Evolutionary conservation across 2,329 filamentous ascomycete genomes (phyloP).

Genomic region (Rutstroemia sp.): DNA sequence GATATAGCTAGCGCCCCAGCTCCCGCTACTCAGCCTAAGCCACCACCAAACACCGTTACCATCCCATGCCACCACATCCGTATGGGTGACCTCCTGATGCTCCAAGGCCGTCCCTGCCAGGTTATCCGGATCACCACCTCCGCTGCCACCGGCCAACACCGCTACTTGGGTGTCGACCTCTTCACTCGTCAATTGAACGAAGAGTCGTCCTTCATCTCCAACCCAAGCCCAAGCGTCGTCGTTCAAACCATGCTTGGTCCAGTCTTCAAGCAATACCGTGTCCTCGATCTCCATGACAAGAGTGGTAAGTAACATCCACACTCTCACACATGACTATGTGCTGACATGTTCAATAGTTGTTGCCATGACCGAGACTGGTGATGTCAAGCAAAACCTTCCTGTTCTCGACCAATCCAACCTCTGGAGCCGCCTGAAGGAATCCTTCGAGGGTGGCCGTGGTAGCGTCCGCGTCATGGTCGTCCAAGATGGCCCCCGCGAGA

Average conservation of each 20-base stretch:
- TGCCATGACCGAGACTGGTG: constrained; percentile 95
- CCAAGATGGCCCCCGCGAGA: constrained; percentile 84
- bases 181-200: constrained; percentile 99
- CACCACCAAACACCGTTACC: constrained; percentile 74
- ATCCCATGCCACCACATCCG: constrained; percentile 99
- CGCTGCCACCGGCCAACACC: constrained; percentile 95
- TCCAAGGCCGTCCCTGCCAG: constrained; percentile 98
- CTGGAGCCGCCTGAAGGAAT: constrained; percentile 68
- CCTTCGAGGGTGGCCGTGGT: constrained; percentile 88
- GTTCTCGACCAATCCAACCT: constrained; percentile 95
- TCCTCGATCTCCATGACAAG: constrained; percentile 90
- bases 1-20: constrained; percentile 10
- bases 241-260: constrained; percentile 99
- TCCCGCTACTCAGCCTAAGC: constrained; percentile 16
- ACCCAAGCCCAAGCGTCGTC: constrained; percentile 91
- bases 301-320: constrained; percentile 39
- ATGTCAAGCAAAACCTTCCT: constrained; percentile 92
- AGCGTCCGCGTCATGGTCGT: constrained; percentile 94
- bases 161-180: constrained; percentile 98
- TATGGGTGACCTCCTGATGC: constrained; percentile 96
- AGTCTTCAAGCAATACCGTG: constrained; percentile 99
- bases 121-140: constrained; percentile 99
- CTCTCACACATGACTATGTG: neutral
- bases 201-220: constrained; percentile 96
- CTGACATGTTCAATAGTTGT: constrained; percentile 47